Percentiles rank a stretch among this genome's conserved stretches.
These are phyloP conservation scores for Xylaria digitata DNA, from an alignment of 2,329 filamentous ascomycete species.

Conservation along the genomic window DNA sequence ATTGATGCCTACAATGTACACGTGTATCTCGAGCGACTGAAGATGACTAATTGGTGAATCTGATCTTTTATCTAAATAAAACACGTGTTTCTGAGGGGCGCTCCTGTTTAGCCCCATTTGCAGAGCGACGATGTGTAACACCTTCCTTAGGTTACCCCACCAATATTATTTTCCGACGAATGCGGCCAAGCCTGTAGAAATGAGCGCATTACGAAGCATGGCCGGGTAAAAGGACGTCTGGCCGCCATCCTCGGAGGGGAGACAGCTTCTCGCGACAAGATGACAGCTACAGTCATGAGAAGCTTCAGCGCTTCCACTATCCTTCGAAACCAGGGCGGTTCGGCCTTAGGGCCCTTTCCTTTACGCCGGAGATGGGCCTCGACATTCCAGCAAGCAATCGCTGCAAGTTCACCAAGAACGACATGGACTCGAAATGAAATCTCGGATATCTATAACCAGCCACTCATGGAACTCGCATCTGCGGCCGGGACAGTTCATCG, in stretches of 20 bases:
- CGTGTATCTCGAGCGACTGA: not conserved
- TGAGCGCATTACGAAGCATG: conserved; percentile 29
- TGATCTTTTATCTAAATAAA: not conserved
- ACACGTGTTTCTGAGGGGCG: conserved; percentile 1
- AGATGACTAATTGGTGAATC: not conserved
- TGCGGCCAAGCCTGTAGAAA: conserved; percentile 25
- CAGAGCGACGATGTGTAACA: conserved; percentile 17
- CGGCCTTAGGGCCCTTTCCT: not conserved
- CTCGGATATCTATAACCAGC: conserved; percentile 81
- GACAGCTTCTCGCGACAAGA: conserved; percentile 4
- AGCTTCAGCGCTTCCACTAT: conserved; percentile 1
- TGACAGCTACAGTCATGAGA: conserved; percentile 16
- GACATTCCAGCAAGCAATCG: conserved; percentile 59
- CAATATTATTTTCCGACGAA: conserved; percentile 20
- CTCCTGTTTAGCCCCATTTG: conserved; percentile 9
- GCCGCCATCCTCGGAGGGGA: not conserved
- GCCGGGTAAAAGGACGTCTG: conserved; percentile 4
- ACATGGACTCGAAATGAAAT: conserved; percentile 88
- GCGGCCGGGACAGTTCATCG: conserved; percentile 82
- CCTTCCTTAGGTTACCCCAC: conserved; percentile 23
- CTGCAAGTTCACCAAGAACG: conserved; percentile 71
- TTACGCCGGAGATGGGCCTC: conserved; percentile 19
- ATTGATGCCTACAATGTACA: not conserved
- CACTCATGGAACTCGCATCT: conserved; percentile 81
- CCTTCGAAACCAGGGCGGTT: conserved; percentile 13